Base-by-base conservation (phyloP, 352 stramenopile genomes). In the Plasmopara viticola region DNA sequence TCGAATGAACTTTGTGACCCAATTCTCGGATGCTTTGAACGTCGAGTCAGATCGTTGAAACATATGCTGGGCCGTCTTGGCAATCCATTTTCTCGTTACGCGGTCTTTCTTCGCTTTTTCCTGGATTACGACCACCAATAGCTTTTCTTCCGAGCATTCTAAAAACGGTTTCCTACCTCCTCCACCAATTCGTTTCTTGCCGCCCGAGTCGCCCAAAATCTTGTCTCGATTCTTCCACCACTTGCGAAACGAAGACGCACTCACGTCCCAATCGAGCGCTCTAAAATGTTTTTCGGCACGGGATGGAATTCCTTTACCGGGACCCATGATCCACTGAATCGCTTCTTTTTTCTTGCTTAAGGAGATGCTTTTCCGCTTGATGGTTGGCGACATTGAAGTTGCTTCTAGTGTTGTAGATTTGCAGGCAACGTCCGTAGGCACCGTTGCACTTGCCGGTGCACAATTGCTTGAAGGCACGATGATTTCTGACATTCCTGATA, bases 181-280 rank as follows among this genome's bases (percentile, higher is more conserved):
- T 34, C 78, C 80, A 13, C 64, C 72, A 50, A 90, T 84, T 17
- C 77, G 77, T 58, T 87, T 90, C 59, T 88, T 87, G 46, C 59
- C 75, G 4, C 71, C 75, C 8, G 69, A 80, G 51, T 87, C 78
- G 49, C 69, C 69, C 54, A 90, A 61, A 51, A 90, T 90, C 43
- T 83, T 83, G 49, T 88, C 80, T 40, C 78, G 78, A 58, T 87
- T 90, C 53, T 89, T 87, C 80, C 80, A 90, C 80, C 80, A 90
- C 54, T 90, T 90, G 35, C 78, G 74, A 55, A 89, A 87, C 53
- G 75, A 86, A 25, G 74, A 86, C 49, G 78, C 78, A 58, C 69
- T 84, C 39, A 90, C 76, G 54, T 89, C 75, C 78, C 76, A 88
- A 51, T 84, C 79, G 31, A 85, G 53, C 29, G 64, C 72, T 25